Evolutionary conservation across 2,329 filamentous ascomycete species (phyloP).

Genomic region (Fusarium odoratissimum): DNA sequence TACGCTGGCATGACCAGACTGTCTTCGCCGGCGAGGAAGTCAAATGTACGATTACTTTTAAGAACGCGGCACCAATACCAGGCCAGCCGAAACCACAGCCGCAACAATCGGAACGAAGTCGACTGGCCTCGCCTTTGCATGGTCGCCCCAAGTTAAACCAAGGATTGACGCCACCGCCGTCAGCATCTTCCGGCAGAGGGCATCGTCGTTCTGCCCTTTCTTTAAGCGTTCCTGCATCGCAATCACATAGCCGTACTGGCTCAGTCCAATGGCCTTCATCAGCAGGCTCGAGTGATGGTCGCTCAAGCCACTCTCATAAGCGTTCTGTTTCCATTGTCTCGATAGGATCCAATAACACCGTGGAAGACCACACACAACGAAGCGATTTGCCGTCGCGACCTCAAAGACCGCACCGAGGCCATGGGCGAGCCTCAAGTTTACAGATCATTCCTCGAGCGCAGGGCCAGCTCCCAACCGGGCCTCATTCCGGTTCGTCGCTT

Average conservation of each 20-base stretch:
- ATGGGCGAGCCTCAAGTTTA: slow-evolving; percentile 83
- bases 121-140: slow-evolving; percentile 58
- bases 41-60: slow-evolving; percentile 96
- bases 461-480: slow-evolving; percentile 58
- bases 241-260: slow-evolving; percentile 58
- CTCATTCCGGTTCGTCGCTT: slow-evolving; percentile 53
- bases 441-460: slow-evolving; percentile 67
- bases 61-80: slow-evolving; percentile 74
- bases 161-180: slow-evolving; percentile 59
- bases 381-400: slow-evolving; percentile 57
- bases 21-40: slow-evolving; percentile 97
- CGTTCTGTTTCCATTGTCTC: slow-evolving; percentile 87
- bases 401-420: slow-evolving; percentile 69
- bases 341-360: slow-evolving; percentile 68
- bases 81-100: slow-evolving; percentile 47
- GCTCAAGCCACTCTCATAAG: slow-evolving; percentile 71
- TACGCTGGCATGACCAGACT: slow-evolving; percentile 92
- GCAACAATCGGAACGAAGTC: slow-evolving; percentile 48
- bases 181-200: slow-evolving; percentile 58
- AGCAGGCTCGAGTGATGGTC: slow-evolving; percentile 46
- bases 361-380: slow-evolving; percentile 59
- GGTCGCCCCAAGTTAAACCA: slow-evolving; percentile 56
- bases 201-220: slow-evolving; percentile 75
- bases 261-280: slow-evolving; percentile 61
- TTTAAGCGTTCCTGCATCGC: slow-evolving; percentile 63